phyloP scores from a whole-genome alignment of 352 stramenopile genomes.

The Phytophthora idaei region DNA sequence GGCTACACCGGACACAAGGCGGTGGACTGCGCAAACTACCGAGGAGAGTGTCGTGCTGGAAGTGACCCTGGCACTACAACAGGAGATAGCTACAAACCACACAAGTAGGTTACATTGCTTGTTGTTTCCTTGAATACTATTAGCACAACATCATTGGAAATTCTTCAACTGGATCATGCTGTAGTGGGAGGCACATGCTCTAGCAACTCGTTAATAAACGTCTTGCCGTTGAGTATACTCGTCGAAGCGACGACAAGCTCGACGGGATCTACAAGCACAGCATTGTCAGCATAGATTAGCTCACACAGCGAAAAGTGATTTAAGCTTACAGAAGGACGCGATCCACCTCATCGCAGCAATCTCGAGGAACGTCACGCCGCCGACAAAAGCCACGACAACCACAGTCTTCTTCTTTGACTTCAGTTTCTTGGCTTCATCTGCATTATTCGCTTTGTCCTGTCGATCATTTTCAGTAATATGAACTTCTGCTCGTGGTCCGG shows the following conservation, averaged over 20 bases:
- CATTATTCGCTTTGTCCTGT: slow-evolving; percentile 1
- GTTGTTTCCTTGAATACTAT: too few species aligned
- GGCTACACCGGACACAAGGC: slow-evolving; percentile 86
- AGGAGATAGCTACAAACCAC: slow-evolving; percentile 60
- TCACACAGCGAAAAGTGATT: background rate
- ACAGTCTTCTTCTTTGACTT: slow-evolving; percentile 53
- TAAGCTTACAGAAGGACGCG: slow-evolving; percentile 58
- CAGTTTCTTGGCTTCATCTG: slow-evolving; percentile 6
- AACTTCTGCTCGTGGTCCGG: slow-evolving; percentile 64
- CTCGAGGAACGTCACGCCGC: slow-evolving; percentile 74
- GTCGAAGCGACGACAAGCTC: slow-evolving; percentile 68
- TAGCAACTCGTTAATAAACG: slow-evolving; percentile 57
- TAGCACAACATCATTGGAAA: too few species aligned
- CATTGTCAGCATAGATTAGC: slow-evolving; percentile 10
- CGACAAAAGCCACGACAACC: slow-evolving; percentile 71
- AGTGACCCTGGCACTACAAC: slow-evolving; percentile 66
- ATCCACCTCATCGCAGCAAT: slow-evolving; percentile 80
- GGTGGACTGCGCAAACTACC: slow-evolving; percentile 79
- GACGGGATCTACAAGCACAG: slow-evolving; percentile 47
- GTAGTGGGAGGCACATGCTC: slow-evolving; percentile 50
- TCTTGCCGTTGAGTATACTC: slow-evolving; percentile 59
- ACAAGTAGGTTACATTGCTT: slow-evolving; percentile 40
- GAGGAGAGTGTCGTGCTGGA: slow-evolving; percentile 69
- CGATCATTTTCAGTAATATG: slow-evolving; percentile 31
- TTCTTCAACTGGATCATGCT: slow-evolving; percentile 2